phyloP scores from a whole-genome alignment of 352 stramenopile species.

The Pythium scleroteichum region DNA sequence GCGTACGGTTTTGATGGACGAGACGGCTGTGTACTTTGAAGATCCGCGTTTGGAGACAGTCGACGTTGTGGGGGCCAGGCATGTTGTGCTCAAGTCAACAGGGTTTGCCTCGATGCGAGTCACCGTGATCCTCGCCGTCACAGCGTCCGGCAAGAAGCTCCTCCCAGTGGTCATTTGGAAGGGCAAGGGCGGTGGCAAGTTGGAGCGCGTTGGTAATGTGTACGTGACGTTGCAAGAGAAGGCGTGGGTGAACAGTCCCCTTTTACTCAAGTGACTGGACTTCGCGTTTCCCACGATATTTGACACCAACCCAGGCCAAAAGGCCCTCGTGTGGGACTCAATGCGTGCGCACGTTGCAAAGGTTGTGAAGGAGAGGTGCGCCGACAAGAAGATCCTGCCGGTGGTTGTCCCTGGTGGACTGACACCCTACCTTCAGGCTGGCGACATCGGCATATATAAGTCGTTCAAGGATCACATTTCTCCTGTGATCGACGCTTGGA shows the following conservation, averaged over 20 bases:
- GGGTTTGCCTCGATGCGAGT: constrained; percentile 33
- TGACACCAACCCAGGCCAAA: too few species aligned
- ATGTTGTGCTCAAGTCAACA: constrained; percentile 30
- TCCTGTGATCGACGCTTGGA: too few species aligned
- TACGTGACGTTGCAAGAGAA: background rate
- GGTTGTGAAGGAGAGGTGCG: too few species aligned
- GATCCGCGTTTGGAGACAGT: constrained; percentile 19
- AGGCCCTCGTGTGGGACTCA: constrained; percentile 29
- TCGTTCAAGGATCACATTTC: too few species aligned
- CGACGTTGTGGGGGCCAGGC: constrained; percentile 19
- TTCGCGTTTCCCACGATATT: background rate
- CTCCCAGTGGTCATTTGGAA: background rate
- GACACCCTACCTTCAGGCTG: too few species aligned
- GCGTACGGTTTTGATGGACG: constrained; percentile 29
- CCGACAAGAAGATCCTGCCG: too few species aligned
- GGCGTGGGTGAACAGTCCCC: background rate
- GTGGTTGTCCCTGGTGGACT: too few species aligned
- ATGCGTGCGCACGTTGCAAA: constrained; percentile 29
- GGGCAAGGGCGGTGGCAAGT: background rate
- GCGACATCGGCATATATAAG: too few species aligned
- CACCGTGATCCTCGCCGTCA: constrained; percentile 20
- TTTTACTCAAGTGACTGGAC: constrained; percentile 1
- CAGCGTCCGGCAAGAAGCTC: constrained; percentile 16
- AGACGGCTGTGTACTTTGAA: constrained; percentile 36
- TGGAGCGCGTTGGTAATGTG: background rate